Percentiles rank a stretch among this genome's conserved stretches.
phyloP scores from a whole-genome alignment of 129 eudicot genomes.

The Tagetes patula region DNA sequence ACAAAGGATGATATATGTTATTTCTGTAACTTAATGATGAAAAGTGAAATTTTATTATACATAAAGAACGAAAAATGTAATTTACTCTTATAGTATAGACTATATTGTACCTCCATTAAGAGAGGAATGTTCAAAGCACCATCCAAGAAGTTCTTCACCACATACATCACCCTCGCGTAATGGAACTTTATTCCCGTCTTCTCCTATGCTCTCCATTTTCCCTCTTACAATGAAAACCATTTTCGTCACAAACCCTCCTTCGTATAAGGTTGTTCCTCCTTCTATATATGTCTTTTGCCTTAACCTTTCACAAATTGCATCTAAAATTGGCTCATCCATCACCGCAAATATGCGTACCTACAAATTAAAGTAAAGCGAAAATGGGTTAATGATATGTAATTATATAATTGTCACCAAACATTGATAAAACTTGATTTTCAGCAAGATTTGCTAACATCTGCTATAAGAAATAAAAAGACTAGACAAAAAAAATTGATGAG shows the following conservation, averaged over 20 bases:
- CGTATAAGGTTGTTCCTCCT: conserved; percentile 58
- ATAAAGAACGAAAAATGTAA: too few relatives aligned
- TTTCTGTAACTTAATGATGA: too few relatives aligned
- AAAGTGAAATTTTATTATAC: too few relatives aligned
- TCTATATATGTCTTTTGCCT: conserved; percentile 64
- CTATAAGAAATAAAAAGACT: too few relatives aligned
- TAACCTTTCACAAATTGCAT: conserved; percentile 70
- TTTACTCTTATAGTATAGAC: too few relatives aligned
- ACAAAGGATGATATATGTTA: too few relatives aligned
- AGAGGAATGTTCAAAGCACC: conserved; percentile 82
- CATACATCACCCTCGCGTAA: conserved; percentile 70
- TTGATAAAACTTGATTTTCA: neutral
- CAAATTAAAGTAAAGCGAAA: conserved; percentile 1
- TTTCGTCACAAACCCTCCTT: conserved; percentile 54
- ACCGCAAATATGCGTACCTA: conserved; percentile 64
- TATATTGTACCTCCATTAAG: conserved; percentile 46
- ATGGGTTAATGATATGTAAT: neutral
- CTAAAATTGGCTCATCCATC: conserved; percentile 70
- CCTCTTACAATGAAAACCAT: conserved; percentile 85
- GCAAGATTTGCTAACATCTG: neutral
- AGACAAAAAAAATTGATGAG: neutral
- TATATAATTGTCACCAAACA: neutral
- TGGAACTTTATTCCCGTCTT: conserved; percentile 43
- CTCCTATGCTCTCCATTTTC: conserved; percentile 59
- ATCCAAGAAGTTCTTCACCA: conserved; percentile 87